phyloP scores from a whole-genome alignment of 495 filamentous ascomycete genomes.

The Tuber melanosporum region DNA sequence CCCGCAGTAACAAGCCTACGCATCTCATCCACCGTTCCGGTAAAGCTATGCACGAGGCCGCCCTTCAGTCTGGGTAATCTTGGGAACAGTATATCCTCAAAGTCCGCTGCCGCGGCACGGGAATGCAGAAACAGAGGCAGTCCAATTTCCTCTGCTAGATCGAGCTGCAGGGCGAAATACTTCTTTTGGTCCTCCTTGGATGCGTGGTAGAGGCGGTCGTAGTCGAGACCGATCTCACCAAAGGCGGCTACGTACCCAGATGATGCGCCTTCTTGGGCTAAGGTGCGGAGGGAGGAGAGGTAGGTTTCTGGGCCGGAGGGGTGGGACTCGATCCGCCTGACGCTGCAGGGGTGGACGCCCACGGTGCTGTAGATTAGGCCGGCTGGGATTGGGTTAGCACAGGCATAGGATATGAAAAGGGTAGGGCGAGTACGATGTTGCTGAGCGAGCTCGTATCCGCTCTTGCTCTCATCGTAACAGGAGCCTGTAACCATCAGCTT shows the following conservation, averaged over 20 bases:
- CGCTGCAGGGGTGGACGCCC: constrained; percentile 84
- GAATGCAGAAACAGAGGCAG: constrained; percentile 88
- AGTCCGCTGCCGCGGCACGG: constrained; percentile 73
- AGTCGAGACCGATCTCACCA: constrained; percentile 93
- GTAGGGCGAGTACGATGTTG: constrained; percentile 56
- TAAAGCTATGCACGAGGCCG: constrained; percentile 86
- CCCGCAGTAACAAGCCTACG: constrained; percentile 63
- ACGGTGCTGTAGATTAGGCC: constrained; percentile 63
- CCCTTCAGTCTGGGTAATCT: constrained; percentile 51
- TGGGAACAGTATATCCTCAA: constrained; percentile 57
- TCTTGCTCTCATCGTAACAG: constrained; percentile 66
- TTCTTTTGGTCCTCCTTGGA: constrained; percentile 69
- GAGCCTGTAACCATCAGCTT: constrained; percentile 96
- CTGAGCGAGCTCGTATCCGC: constrained; percentile 66
- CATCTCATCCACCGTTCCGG: constrained; percentile 79
- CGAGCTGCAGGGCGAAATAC: constrained; percentile 74
- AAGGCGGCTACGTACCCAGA: constrained; percentile 65
- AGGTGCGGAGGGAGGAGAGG: constrained; percentile 54
- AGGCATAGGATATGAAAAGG: constrained; percentile 13
- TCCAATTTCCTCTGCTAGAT: constrained; percentile 68
- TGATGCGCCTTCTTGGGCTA: constrained; percentile 50
- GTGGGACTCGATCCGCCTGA: constrained; percentile 61
- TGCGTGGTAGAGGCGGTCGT: constrained; percentile 78
- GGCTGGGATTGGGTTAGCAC: constrained; percentile 48
- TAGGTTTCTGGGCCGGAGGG: constrained; percentile 50